phyloP scores from a whole-genome alignment of 73 alveolate genomes.

The Vitrella brassicaformis region DNA sequence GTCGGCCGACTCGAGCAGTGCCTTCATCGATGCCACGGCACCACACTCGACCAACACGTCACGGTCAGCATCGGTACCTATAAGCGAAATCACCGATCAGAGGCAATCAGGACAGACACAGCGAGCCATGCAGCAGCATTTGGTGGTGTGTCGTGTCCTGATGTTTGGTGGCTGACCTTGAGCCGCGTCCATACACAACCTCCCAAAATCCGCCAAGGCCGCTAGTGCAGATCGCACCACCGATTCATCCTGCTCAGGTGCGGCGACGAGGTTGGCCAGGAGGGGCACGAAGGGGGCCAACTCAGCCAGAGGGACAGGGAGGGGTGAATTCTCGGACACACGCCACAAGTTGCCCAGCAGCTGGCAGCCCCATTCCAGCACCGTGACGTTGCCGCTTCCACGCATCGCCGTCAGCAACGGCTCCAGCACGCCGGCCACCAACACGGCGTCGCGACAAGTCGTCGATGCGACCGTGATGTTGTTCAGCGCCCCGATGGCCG shows the following conservation, averaged over 20 bases:
- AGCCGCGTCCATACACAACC: constrained; percentile 59
- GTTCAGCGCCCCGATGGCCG: constrained; percentile 90
- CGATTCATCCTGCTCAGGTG: constrained; percentile 60
- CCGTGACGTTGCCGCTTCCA: constrained; percentile 47
- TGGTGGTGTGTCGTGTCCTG: too few species aligned
- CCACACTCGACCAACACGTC: constrained; percentile 65
- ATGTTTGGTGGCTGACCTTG: constrained; percentile 61
- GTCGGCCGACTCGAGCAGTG: constrained; percentile 54
- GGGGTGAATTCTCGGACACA: too few species aligned
- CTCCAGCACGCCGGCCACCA: constrained; percentile 62
- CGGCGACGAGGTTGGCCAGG: constrained; percentile 61
- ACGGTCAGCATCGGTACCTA: constrained; percentile 72
- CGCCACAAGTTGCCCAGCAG: constrained; percentile 79
- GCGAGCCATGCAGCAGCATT: too few species aligned
- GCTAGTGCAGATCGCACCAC: constrained; percentile 72
- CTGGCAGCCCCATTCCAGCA: constrained; percentile 78
- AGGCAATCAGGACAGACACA: too few species aligned
- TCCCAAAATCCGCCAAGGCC: constrained; percentile 74
- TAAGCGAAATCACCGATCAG: too few species aligned
- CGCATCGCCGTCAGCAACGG: constrained; percentile 60
- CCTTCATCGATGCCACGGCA: constrained; percentile 55
- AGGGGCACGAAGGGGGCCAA: constrained; percentile 61
- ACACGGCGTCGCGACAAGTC: constrained; percentile 63
- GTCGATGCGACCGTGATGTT: constrained; percentile 86
- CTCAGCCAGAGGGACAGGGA: constrained; percentile 55